These are phyloP conservation scores for Tolypocladium album DNA, from an alignment of 2,329 filamentous ascomycete genomes.

Conservation along the genomic window DNA sequence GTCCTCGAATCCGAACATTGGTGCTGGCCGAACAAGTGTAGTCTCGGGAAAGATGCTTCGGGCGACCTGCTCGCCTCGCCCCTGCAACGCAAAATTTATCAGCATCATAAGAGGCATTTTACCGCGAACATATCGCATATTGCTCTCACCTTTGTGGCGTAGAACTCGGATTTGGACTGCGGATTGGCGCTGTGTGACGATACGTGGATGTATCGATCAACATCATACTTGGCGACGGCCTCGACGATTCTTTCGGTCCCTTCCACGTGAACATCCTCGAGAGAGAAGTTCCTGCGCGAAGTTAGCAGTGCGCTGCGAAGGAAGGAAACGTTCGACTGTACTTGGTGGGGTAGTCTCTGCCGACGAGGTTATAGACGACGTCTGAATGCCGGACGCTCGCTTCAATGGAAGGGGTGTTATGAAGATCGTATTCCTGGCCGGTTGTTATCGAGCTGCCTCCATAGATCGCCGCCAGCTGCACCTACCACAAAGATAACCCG, in stretches of 20 bases:
- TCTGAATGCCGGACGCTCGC: constrained; percentile 95
- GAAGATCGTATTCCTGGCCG: constrained; percentile 77
- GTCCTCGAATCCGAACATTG: constrained; percentile 93
- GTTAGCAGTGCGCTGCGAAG: constrained; percentile 8
- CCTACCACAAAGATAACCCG: constrained; percentile 74
- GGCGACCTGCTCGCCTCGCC: constrained; percentile 68
- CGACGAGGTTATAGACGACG: constrained; percentile 92
- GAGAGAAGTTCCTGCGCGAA: constrained; percentile 75
- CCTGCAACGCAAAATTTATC: constrained; percentile 32
- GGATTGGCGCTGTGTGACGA: constrained; percentile 86
- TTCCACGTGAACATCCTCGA: constrained; percentile 88
- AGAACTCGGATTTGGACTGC: constrained; percentile 79
- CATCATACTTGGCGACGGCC: constrained; percentile 93
- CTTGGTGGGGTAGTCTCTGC: constrained; percentile 94
- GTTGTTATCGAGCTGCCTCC: constrained; percentile 7
- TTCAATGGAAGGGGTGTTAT: constrained; percentile 91
- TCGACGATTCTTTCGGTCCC: constrained; percentile 86
- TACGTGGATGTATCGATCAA: constrained; percentile 93
- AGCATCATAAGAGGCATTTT: not conserved
- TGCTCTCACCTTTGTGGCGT: constrained; percentile 65
- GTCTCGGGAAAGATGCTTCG: constrained; percentile 91
- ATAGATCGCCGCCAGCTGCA: constrained; percentile 1
- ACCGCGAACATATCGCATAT: not conserved
- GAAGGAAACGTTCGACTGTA: constrained; percentile 28
- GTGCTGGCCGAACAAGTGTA: constrained; percentile 88